Evolutionary conservation across 768 basidiomycete genomes (phyloP), one percentile per base, ranked within the genome.

Genomic region (Podaxis mareebaensis): DNA sequence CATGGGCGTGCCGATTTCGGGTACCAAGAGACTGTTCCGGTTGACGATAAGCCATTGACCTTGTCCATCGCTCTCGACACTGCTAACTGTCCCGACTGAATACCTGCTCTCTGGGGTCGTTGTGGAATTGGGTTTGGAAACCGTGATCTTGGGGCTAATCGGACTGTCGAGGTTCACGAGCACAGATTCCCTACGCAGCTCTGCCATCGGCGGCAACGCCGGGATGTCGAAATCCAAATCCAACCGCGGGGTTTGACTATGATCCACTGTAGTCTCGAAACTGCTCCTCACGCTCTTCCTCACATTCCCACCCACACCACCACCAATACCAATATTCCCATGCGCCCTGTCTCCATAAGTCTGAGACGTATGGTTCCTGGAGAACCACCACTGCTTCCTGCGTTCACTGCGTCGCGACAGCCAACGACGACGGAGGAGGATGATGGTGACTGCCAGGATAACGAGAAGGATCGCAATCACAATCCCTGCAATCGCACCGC

Each of bases 231-330:
- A 69, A 44, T 72, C 65, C 3, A 70, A 28, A 17, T 48, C 65
- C 48, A 65, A 69, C 26, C 60, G 72, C 40, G 69, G 74, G 39
- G 64, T 69, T n/a, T 58, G 66, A 11, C 77, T 77, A 22, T 81
- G 81, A 58, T 86, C 85, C 67, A 81, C 78, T n/a, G 80, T 83
- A 17, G 88, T 88, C 17, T 80, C 88, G 57, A 89, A 89, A 73
- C 87, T 89, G 72, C 87, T 89, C 54, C 86, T 79, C 2, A 76
- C 71, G 53, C 61, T 63, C 48, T 20, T 48, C 38, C 53, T 56
- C 1, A 38, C 33, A 61, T 38, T 46, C 1, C 40, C 57, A 28
- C 10, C 26, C 20, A 42, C 10, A 51, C 38, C 52, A 28, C 38
- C 49, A 39, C 46, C 46, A 38, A 51, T 10, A 2, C 26, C 46